Base-by-base conservation (phyloP, 2,329 filamentous ascomycete genomes). In the Lecanoromycetidae sp. region DNA sequence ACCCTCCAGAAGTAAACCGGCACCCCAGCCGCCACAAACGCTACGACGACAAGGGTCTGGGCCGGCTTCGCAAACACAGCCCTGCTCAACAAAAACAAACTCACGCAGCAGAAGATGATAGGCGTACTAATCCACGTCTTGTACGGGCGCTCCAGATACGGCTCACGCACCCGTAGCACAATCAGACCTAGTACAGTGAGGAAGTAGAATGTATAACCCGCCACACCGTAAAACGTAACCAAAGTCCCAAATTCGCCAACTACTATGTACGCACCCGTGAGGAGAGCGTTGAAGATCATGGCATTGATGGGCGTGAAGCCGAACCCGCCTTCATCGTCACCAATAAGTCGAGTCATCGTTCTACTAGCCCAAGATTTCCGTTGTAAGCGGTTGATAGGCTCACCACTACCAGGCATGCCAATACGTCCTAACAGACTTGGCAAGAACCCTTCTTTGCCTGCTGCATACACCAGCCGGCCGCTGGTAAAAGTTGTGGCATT, bases 71-170 rank as follows among this genome's bases (percentile, higher is more conserved):
- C 84, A 60, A 98, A 91, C 12, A 96, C 80, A 3, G 88, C 87
- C 42, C 91, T 74, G 59, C 80, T 88, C 34, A 98, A 75, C 54
- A 98, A 65, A 61, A 98, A 98, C 54, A 98, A 65, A 61, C 86
- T 94, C 32, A 98, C 91, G 60, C 91, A 98, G 74, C 91, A 98
- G 63, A 98, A 98, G 48, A 95, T 90, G 55, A 98, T 90, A 9
- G 91, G 91, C 2, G 91, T 98, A 1, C 82, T 83, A 59, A 98
- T 94, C 91, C 90, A 98, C 3, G 88, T 94, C 62, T 80, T 82
- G 66, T 98, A 98, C 0, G 91, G 90, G 22, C 91, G 71, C 63
- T 95, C 87, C 37, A 98, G 74, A 52, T 81, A 72, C 3, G 91
- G 91, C 63, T 98, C 91, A 52, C 76, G 77, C 25, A 96, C 86